Conservation (phyloP, 2,329 filamentous ascomycete genomes). For the Apiospora sp. region DNA sequence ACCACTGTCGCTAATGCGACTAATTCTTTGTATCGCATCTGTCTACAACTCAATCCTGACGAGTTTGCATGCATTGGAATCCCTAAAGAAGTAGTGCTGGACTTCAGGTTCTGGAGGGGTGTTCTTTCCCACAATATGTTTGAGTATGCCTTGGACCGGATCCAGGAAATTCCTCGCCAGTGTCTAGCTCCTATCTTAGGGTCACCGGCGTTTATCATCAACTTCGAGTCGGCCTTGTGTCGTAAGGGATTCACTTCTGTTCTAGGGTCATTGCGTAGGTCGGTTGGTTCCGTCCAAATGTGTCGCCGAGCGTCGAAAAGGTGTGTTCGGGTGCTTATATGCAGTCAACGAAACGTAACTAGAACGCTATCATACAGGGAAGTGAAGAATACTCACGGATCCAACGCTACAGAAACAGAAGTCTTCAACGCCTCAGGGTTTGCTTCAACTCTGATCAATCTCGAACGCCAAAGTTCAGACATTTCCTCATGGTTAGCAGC, state of each 20-base stretch:
- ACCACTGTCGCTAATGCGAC: background rate
- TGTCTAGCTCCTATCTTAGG: too few relatives aligned
- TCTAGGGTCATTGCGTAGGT: too few relatives aligned
- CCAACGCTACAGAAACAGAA: background rate
- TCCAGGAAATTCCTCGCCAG: background rate
- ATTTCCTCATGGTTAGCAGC: accelerated
- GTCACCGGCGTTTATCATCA: too few relatives aligned
- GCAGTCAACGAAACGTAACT: too few relatives aligned
- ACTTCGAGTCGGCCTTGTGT: too few relatives aligned
- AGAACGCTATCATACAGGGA: background rate
- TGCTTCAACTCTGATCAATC: background rate
- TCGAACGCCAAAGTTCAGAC: too few relatives aligned
- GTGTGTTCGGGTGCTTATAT: background rate
- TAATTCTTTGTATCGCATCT: background rate
- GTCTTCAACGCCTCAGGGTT: background rate
- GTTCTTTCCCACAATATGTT: background rate
- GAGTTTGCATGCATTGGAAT: background rate
- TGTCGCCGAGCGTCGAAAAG: too few relatives aligned
- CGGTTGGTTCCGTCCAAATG: too few relatives aligned
- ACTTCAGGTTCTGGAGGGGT: background rate
- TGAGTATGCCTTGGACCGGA: background rate
- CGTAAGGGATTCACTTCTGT: too few relatives aligned
- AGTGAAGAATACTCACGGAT: background rate
- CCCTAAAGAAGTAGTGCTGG: background rate
- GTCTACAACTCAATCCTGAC: background rate